Percentiles rank a stretch among this genome's conserved stretches.
phyloP scores from a whole-genome alignment of 2,329 filamentous ascomycete species.

The Aspergillus arachidicola region DNA sequence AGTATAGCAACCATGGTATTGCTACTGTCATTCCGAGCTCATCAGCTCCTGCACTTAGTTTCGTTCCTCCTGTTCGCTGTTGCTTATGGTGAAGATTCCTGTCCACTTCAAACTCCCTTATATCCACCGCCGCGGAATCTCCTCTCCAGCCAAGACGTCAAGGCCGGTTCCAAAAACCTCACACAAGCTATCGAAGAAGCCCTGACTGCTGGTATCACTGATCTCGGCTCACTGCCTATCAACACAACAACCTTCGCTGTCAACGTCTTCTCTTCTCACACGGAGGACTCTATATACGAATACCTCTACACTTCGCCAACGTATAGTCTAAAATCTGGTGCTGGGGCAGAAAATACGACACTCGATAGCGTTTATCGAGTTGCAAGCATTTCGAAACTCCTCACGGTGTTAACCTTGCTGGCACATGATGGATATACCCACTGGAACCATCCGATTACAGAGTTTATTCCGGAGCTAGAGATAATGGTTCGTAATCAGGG shows the following conservation, averaged over 20 bases:
- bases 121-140: background rate
- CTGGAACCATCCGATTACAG: constrained; percentile 25
- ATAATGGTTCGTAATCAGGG: constrained; percentile 10
- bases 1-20: background rate
- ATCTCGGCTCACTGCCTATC: background rate
- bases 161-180: background rate
- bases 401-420: constrained; percentile 42
- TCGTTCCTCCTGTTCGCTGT: background rate
- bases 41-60: background rate
- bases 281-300: constrained; percentile 27
- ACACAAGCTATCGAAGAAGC: background rate
- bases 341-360: constrained; percentile 22
- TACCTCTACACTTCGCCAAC: constrained; percentile 40
- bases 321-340: background rate
- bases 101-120: background rate
- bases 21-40: background rate
- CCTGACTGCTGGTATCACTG: background rate
- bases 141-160: background rate
- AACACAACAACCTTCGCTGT: constrained; percentile 41
- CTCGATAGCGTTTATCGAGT: constrained; percentile 49
- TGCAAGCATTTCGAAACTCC: constrained; percentile 48
- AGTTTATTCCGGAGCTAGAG: constrained; percentile 32
- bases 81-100: background rate
- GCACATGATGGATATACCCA: constrained; percentile 25
- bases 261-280: constrained; percentile 39